phyloP scores from a whole-genome alignment of 2,329 filamentous ascomycete species.

The Sporothrix sp. region DNA sequence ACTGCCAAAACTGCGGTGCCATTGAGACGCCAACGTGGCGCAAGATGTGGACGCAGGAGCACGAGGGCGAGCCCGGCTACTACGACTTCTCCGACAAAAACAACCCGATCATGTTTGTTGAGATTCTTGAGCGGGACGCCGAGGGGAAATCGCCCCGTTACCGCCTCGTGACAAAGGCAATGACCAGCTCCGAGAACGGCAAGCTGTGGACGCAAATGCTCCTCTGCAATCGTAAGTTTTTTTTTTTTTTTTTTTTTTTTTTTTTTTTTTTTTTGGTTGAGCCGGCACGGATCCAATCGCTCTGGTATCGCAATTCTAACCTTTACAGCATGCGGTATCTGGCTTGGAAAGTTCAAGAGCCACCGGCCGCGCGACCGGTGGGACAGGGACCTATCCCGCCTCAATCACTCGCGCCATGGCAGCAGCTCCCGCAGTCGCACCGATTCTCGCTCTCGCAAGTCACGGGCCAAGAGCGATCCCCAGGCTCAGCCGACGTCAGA shows the following conservation, averaged over 20 bases:
- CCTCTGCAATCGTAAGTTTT: conserved; percentile 73
- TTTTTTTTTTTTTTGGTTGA: background rate
- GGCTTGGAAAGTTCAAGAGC: conserved; percentile 77
- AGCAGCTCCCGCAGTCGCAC: conserved; percentile 31
- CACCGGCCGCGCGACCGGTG: conserved; percentile 80
- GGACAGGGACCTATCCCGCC: conserved; percentile 53
- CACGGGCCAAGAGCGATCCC: conserved; percentile 38
- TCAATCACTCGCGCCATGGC: conserved; percentile 43
- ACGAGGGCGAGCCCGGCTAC: conserved; percentile 58
- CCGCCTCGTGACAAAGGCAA: conserved; percentile 67
- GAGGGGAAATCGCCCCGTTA: conserved; percentile 56
- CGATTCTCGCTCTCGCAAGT: conserved; percentile 36
- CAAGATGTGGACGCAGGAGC: conserved; percentile 75
- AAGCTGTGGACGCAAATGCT: conserved; percentile 59
- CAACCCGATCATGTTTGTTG: conserved; percentile 64
- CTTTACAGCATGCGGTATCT: conserved; percentile 69
- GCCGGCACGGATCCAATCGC: too few species aligned
- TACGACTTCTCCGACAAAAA: conserved; percentile 64
- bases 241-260: background rate
- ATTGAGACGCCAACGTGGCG: conserved; percentile 97
- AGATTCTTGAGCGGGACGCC: conserved; percentile 52
- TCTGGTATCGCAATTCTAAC: conserved; percentile 3
- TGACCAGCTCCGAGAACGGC: conserved; percentile 54
- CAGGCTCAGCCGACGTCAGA: conserved; percentile 42
- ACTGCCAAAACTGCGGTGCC: conserved; percentile 84